These are phyloP conservation scores for Rostrohypoxylon terebratum DNA, from an alignment of 495 filamentous ascomycete species.

Conservation along the genomic window DNA sequence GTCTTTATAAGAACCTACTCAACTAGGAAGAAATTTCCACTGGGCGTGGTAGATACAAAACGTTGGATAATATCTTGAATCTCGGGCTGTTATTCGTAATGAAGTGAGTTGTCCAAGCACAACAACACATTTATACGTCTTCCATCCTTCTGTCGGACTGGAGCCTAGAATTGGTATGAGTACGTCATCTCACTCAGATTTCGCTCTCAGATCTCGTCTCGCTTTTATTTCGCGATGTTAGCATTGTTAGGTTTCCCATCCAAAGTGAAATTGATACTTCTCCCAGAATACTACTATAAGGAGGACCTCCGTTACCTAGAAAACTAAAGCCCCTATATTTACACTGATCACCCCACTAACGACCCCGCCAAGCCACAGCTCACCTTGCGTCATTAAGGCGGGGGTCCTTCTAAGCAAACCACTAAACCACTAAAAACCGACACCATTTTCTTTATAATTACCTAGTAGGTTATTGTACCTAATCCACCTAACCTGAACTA, in stretches of 20 bases:
- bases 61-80: background rate
- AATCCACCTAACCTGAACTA: background rate
- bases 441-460: background rate
- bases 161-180: background rate
- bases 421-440: background rate
- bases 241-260: background rate
- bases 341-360: background rate
- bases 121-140: background rate
- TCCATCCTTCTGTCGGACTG: background rate
- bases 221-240: background rate
- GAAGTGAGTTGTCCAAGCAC: background rate
- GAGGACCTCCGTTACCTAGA: too few relatives aligned
- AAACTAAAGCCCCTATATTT: background rate
- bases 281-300: too few relatives aligned
- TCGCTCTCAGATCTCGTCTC: background rate
- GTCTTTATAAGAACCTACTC: too few relatives aligned
- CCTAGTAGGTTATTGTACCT: background rate
- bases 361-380: background rate
- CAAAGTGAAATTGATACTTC: background rate
- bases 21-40: background rate
- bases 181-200: constrained; percentile 1
- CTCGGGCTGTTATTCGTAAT: background rate
- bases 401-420: too few relatives aligned
- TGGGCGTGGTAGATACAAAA: too few relatives aligned
- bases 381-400: constrained; percentile 28